A percentile compares a stretch with the other conserved stretches of the same genome.
These are phyloP conservation scores for Discostella pseudostelligera DNA, from an alignment of 108 stramenopile genomes.

Conservation along the genomic window DNA sequence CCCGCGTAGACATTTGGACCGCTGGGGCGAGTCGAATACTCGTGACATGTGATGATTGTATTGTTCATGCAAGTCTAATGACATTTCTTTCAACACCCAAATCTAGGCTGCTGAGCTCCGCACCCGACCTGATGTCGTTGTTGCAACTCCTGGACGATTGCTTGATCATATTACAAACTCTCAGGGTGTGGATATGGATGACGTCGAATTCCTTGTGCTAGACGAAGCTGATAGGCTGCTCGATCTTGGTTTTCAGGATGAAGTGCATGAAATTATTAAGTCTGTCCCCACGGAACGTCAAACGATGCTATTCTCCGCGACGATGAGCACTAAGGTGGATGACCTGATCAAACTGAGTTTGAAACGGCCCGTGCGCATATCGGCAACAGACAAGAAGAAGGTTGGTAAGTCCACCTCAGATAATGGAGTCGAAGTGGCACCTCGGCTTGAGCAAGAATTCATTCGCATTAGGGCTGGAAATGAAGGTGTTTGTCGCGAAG, in stretches of 20 bases:
- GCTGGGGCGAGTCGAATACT: constrained; percentile 45
- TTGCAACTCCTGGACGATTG: constrained; percentile 96
- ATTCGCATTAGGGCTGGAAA: constrained; percentile 81
- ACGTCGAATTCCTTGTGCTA: constrained; percentile 83
- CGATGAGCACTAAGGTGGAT: constrained; percentile 95
- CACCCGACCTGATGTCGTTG: constrained; percentile 90
- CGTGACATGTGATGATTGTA: constrained; percentile 26
- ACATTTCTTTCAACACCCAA: neutral
- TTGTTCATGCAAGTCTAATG: neutral
- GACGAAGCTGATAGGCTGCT: constrained; percentile 93
- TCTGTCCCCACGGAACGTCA: constrained; percentile 86
- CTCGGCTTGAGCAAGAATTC: constrained; percentile 96
- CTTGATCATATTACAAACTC: constrained; percentile 95
- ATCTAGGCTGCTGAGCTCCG: constrained; percentile 88
- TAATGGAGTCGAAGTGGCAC: constrained; percentile 82
- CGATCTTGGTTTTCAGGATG: constrained; percentile 95
- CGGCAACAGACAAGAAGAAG: constrained; percentile 58
- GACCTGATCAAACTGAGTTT: constrained; percentile 87
- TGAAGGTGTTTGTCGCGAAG: constrained; percentile 87
- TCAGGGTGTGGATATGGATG: constrained; percentile 85
- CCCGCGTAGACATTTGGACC: constrained; percentile 36
- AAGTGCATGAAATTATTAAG: constrained; percentile 92
- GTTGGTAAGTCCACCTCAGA: constrained; percentile 15
- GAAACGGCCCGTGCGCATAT: constrained; percentile 90
- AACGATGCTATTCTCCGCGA: constrained; percentile 96